Percentiles rank a stretch among this genome's conserved stretches.
These are phyloP conservation scores for Mimosa pudica DNA, from an alignment of 306 rosid species.

Conservation along the genomic window DNA sequence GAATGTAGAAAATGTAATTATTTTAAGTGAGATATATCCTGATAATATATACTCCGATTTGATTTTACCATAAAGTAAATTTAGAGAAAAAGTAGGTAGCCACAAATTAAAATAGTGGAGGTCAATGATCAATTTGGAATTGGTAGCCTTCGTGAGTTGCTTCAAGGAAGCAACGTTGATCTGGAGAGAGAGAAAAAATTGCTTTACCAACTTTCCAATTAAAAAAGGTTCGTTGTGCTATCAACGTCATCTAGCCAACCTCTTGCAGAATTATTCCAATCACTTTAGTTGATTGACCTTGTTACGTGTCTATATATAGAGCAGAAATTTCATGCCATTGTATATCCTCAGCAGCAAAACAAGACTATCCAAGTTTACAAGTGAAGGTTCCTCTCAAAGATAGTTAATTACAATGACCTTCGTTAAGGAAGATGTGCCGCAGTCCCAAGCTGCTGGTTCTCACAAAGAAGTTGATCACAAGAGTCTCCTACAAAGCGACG, in stretches of 20 bases:
- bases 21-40: too few species aligned
- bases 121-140: background rate
- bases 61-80: too few species aligned
- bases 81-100: background rate
- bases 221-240: background rate
- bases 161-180: background rate
- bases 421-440: background rate
- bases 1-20: too few species aligned
- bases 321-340: background rate
- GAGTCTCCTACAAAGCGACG: slow-evolving; percentile 92
- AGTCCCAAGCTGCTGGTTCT: background rate
- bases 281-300: background rate
- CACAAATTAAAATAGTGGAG: background rate
- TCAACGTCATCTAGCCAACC: background rate
- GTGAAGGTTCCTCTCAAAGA: background rate
- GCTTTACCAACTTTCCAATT: background rate
- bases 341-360: background rate
- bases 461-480: background rate
- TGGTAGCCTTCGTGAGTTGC: background rate
- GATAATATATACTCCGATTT: too few species aligned
- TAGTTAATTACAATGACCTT: background rate
- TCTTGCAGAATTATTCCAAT: too few species aligned
- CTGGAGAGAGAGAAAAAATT: background rate
- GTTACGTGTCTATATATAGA: background rate
- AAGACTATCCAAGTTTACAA: background rate